Conservation (phyloP, 805 yeast species). For the Saccharomyces jurei region DNA sequence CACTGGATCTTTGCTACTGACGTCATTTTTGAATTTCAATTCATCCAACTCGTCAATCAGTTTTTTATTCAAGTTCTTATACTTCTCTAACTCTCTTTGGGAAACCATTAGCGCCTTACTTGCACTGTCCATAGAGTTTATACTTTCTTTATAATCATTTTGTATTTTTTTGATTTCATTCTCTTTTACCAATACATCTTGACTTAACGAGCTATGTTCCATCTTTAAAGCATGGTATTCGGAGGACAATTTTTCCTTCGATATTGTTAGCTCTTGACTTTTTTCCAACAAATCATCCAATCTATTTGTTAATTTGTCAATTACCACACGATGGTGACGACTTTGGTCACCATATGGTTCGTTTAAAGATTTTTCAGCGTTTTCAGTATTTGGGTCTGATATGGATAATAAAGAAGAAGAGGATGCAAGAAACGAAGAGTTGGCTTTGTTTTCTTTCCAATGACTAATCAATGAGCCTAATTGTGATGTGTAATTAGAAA, state of each 20-base stretch:
- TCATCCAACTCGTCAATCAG: slow-evolving; percentile 64
- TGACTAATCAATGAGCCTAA: slow-evolving; percentile 23
- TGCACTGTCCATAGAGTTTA: slow-evolving; percentile 65
- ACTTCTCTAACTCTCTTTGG: slow-evolving; percentile 60
- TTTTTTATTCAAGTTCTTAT: slow-evolving; percentile 46
- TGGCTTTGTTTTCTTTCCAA: slow-evolving; percentile 17
- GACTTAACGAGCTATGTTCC: slow-evolving; percentile 22
- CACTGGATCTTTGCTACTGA: slow-evolving; percentile 17
- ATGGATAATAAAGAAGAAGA: background rate
- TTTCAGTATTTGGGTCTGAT: slow-evolving; percentile 1
- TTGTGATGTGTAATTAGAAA: slow-evolving; percentile 22
- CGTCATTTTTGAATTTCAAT: slow-evolving; percentile 43
- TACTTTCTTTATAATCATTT: slow-evolving; percentile 60
- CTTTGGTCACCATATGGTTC: background rate
- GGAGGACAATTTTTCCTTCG: slow-evolving; percentile 28
- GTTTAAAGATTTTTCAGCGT: slow-evolving; percentile 11
- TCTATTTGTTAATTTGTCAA: slow-evolving; percentile 43
- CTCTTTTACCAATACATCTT: slow-evolving; percentile 24
- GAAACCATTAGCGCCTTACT: slow-evolving; percentile 66
- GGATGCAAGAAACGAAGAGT: background rate
- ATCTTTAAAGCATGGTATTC: slow-evolving; percentile 27
- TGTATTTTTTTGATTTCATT: slow-evolving; percentile 41
- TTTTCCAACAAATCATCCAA: slow-evolving; percentile 46
- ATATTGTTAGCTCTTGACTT: slow-evolving; percentile 36
- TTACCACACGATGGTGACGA: slow-evolving; percentile 25